These are phyloP conservation scores for Colletotrichum graminicola DNA, from an alignment of 2,329 filamentous ascomycete species.

Conservation along the genomic window DNA sequence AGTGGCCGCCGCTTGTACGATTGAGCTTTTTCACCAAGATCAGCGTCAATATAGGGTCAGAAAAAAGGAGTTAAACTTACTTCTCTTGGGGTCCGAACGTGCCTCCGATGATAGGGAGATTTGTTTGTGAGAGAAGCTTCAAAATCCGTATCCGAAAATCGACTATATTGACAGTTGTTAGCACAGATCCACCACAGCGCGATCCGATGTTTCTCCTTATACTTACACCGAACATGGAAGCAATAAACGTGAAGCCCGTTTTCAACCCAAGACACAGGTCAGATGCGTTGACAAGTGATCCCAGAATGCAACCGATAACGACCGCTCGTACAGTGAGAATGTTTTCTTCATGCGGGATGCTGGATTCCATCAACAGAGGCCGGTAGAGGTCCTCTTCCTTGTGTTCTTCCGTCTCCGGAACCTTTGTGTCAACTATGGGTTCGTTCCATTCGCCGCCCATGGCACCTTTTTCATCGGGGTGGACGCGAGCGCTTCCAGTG, in stretches of 20 bases:
- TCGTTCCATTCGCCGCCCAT: conserved; percentile 43
- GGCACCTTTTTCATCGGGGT: conserved; percentile 37
- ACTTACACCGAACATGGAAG: conserved; percentile 56
- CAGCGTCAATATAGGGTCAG: background rate
- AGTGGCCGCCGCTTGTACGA: conserved; percentile 70
- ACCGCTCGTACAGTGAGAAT: conserved; percentile 69
- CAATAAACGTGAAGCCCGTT: conserved; percentile 63
- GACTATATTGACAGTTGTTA: conserved; percentile 46
- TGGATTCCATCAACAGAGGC: conserved; percentile 53
- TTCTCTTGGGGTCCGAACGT: conserved; percentile 70
- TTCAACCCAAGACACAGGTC: conserved; percentile 71
- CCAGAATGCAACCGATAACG: conserved; percentile 66
- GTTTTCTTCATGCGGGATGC: conserved; percentile 56
- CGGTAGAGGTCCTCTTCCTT: conserved; percentile 56
- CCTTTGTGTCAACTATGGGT: conserved; percentile 43
- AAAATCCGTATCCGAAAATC: conserved; percentile 72
- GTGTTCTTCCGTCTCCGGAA: conserved; percentile 46
- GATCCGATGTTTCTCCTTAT: accelerated
- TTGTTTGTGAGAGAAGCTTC: conserved; percentile 63
- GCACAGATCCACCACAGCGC: too few species aligned
- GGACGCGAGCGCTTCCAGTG: conserved; percentile 20
- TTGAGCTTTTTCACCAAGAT: conserved; percentile 45
- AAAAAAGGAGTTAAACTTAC: accelerated
- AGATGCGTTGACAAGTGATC: conserved; percentile 71
- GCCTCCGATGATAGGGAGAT: conserved; percentile 65